These are phyloP conservation scores for Neoascochyta sp. DNA, from an alignment of 2,329 filamentous ascomycete genomes.

Conservation along the genomic window DNA sequence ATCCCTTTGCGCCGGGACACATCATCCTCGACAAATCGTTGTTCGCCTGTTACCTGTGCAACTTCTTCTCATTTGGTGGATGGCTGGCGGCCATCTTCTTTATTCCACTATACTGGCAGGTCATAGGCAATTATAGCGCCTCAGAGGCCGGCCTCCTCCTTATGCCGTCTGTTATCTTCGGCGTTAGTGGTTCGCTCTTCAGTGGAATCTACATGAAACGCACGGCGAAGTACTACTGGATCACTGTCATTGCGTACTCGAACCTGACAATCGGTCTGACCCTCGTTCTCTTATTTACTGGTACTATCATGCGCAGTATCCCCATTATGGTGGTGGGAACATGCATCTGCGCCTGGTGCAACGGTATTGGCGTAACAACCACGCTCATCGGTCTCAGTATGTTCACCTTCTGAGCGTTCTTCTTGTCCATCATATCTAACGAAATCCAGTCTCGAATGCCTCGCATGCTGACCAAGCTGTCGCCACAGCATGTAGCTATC, in stretches of 20 bases:
- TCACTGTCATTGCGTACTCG: conserved; percentile 59
- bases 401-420: conserved; percentile 12
- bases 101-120: conserved; percentile 75
- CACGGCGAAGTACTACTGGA: conserved; percentile 67
- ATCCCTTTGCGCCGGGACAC: conserved; percentile 72
- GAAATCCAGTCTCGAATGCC: conserved; percentile 60
- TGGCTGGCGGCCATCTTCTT: conserved; percentile 64
- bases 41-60: conserved; percentile 65
- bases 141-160: conserved; percentile 62
- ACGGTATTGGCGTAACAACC: conserved; percentile 63
- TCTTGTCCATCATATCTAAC: conserved; percentile 2
- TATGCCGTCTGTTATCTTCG: conserved; percentile 61
- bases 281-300: conserved; percentile 56
- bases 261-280: conserved; percentile 54
- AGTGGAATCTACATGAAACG: conserved; percentile 65
- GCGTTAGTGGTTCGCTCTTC: conserved; percentile 62
- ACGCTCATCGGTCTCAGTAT: conserved; percentile 64
- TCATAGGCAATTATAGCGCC: conserved; percentile 61
- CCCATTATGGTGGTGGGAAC: conserved; percentile 56
- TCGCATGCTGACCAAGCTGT: conserved; percentile 66
- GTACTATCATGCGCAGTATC: conserved; percentile 49
- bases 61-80: conserved; percentile 67
- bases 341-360: conserved; percentile 52
- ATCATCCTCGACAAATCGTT: conserved; percentile 67
- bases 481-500: conserved; percentile 73